Evolutionary conservation across 345 rosid genomes (phyloP).

Genomic region (Arabis alpina): DNA sequence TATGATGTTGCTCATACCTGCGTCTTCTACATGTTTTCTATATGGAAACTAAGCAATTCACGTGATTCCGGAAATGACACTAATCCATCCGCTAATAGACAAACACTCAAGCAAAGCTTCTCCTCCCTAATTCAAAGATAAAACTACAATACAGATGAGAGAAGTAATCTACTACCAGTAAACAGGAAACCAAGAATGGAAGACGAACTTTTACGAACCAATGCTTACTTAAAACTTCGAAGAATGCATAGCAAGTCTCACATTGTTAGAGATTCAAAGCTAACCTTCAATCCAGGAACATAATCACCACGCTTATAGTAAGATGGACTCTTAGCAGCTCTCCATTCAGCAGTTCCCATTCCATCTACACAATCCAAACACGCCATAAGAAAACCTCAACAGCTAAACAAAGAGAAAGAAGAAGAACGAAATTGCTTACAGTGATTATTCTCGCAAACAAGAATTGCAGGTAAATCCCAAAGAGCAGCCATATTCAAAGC

Average conservation of each 20-base stretch:
- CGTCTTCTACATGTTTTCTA: neutral
- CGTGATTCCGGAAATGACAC: neutral
- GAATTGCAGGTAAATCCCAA: slow-evolving; percentile 92
- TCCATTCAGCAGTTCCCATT: slow-evolving; percentile 99
- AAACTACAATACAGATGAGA: neutral
- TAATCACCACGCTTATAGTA: slow-evolving; percentile 98
- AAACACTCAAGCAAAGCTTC: neutral
- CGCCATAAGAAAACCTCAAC: neutral
- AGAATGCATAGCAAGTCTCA: neutral
- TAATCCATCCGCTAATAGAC: slow-evolving; percentile 3
- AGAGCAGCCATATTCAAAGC: slow-evolving; percentile 92
- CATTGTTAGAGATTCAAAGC: slow-evolving; percentile 19
- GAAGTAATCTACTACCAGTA: neutral
- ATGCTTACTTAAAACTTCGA: neutral
- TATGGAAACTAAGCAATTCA: slow-evolving; percentile 14
- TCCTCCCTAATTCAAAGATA: neutral
- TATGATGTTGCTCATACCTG: neutral
- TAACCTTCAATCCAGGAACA: slow-evolving; percentile 97
- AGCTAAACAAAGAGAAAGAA: neutral
- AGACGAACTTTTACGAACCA: neutral
- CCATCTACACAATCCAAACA: slow-evolving; percentile 61
- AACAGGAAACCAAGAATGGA: neutral
- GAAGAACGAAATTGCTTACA: slow-evolving; percentile 50
- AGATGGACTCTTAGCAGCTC: slow-evolving; percentile 89
- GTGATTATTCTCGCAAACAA: slow-evolving; percentile 97